Evolutionary conservation across 169 alveolate genomes (phyloP).

Genomic region (Plasmodium cynomolgi): DNA sequence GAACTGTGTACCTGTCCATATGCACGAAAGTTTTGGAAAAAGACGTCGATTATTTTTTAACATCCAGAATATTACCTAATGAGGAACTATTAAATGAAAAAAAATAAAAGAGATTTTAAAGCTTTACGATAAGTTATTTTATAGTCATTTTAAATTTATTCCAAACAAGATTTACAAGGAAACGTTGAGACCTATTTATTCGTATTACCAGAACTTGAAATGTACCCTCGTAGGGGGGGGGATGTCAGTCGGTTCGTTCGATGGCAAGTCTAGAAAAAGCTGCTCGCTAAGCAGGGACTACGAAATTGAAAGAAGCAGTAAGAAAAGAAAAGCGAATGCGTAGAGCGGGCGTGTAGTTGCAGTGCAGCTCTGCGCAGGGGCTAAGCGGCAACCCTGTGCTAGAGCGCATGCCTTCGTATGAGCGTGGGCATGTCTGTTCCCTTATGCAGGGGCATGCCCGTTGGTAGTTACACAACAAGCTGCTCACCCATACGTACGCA

Average conservation of each 20-base stretch:
- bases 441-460: not conserved
- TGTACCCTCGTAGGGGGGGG: conserved; percentile 20
- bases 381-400: not conserved
- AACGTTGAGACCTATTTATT: conserved; percentile 71
- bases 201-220: conserved; percentile 70
- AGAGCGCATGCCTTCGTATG: not conserved
- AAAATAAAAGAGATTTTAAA: conserved; percentile 74
- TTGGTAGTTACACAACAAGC: not conserved
- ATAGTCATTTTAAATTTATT: conserved; percentile 67
- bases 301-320: conserved; percentile 29
- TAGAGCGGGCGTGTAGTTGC: not conserved
- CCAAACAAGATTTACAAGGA: conserved; percentile 74
- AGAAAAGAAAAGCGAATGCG: not conserved
- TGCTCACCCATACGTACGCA: not conserved
- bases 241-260: not conserved
- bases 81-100: conserved; percentile 55
- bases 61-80: conserved; percentile 4
- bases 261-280: conserved; percentile 7
- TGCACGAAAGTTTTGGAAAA: conserved; percentile 51
- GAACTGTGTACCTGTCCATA: conserved; percentile 42
- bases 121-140: conserved; percentile 71
- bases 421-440: not conserved
- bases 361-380: not conserved
- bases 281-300: conserved; percentile 12
- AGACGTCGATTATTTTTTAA: conserved; percentile 27